Conservation (phyloP, 176 grass and related monocot genomes). For the Carex scoparia region DNA sequence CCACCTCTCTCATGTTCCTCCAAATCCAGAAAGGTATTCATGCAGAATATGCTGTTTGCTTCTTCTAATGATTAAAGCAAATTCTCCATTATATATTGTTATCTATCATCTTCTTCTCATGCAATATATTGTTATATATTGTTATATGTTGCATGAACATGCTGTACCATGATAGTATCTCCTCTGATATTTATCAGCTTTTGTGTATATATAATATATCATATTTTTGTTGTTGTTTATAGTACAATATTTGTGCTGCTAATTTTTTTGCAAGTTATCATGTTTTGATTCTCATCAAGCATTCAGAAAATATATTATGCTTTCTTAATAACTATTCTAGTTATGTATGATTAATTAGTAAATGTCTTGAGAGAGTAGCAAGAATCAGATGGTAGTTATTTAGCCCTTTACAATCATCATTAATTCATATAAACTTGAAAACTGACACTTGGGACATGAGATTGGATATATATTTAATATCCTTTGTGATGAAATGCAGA, state of each 20-base stretch:
- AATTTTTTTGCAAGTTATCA: background rate
- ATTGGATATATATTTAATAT: background rate
- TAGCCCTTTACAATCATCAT: background rate
- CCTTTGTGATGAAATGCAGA: background rate
- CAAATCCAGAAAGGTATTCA: slow-evolving; percentile 89
- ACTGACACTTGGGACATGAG: background rate
- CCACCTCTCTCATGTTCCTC: slow-evolving; percentile 70
- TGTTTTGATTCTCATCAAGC: background rate
- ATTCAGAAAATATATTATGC: background rate
- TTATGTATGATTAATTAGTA: background rate
- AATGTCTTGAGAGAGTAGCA: background rate
- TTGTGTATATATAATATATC: background rate
- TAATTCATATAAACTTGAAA: background rate
- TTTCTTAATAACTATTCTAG: background rate
- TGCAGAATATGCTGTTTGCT: background rate
- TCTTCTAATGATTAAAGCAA: background rate
- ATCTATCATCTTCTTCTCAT: no score
- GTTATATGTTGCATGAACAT: no score
- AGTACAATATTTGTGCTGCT: background rate
- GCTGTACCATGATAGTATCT: background rate
- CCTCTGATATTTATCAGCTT: background rate
- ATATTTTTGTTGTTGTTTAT: background rate
- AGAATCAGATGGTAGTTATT: background rate
- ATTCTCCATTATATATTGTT: background rate
- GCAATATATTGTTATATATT: no score